phyloP scores from a whole-genome alignment of 129 eudicot species.

The Apium graveolens region DNA sequence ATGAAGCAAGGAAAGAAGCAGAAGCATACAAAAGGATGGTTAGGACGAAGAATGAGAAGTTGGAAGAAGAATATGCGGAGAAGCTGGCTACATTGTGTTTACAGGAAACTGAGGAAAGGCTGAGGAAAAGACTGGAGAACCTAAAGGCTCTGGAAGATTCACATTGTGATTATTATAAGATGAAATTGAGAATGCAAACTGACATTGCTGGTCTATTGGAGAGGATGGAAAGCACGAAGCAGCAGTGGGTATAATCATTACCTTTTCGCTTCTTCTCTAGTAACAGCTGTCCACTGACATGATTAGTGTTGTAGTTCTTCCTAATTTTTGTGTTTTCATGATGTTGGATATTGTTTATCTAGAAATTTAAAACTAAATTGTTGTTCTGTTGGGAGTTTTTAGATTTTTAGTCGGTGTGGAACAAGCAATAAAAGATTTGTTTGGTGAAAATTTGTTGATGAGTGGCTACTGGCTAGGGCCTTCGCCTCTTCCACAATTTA shows the following conservation, averaged over 20 bases:
- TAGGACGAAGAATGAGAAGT: conserved; percentile 47
- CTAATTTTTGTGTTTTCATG: background rate
- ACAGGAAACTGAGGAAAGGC: conserved; percentile 58
- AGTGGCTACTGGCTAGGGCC: background rate
- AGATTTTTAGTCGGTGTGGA: background rate
- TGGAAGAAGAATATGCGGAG: conserved; percentile 64
- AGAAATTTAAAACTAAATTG: background rate
- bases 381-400: conserved; percentile 2
- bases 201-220: conserved; percentile 75
- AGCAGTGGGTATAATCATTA: conserved; percentile 45
- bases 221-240: conserved; percentile 86
- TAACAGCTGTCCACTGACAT: background rate
- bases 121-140: conserved; percentile 56
- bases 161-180: conserved; percentile 66
- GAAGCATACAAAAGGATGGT: conserved; percentile 52
- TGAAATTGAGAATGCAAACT: conserved; percentile 86
- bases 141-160: conserved; percentile 57
- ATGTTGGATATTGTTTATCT: conserved; percentile 4
- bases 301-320: background rate
- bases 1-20: conserved; percentile 69
- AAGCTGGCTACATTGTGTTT: conserved; percentile 52
- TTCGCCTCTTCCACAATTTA: background rate
- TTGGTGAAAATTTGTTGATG: background rate
- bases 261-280: background rate
- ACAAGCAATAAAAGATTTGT: background rate